These are phyloP conservation scores for Terana coerulea DNA, from an alignment of 768 basidiomycete species.

Conservation along the genomic window DNA sequence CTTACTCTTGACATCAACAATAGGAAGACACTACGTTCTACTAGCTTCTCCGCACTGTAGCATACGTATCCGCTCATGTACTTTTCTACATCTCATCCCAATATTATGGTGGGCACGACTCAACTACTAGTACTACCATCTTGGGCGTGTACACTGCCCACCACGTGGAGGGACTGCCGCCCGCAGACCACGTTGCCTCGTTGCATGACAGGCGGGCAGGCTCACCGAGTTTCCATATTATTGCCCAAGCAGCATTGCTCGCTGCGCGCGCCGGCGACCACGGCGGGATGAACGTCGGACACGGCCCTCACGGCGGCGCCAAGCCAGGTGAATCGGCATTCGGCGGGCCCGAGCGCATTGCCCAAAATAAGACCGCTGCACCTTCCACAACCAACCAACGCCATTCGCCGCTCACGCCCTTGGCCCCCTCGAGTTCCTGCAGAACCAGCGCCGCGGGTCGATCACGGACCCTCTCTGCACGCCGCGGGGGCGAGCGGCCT, in stretches of 20 bases:
- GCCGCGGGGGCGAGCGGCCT: conserved; percentile 44
- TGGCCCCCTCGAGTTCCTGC: conserved; percentile 74
- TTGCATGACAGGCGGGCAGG: conserved; percentile 10
- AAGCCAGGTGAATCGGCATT: conserved; percentile 12
- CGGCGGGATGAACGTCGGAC: conserved; percentile 8
- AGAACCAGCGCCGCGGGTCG: conserved; percentile 78
- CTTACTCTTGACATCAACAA: too few relatives aligned
- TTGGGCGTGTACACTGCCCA: neutral
- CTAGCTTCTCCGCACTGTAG: too few relatives aligned
- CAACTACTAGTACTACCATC: too few relatives aligned
- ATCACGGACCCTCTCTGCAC: conserved; percentile 83
- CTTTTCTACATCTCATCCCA: too few relatives aligned
- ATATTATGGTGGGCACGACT: too few relatives aligned
- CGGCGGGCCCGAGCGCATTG: conserved; percentile 18
- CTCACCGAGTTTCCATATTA: conserved; percentile 15
- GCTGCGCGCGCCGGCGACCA: conserved; percentile 17
- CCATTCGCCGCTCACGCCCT: conserved; percentile 53
- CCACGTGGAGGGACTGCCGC: conserved; percentile 13
- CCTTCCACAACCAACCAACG: conserved; percentile 30
- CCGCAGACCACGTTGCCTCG: conserved; percentile 15
- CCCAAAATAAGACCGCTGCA: conserved; percentile 25
- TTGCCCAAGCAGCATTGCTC: conserved; percentile 6
- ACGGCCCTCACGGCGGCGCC: conserved; percentile 1
- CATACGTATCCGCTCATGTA: too few relatives aligned
- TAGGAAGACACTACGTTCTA: too few relatives aligned